These are phyloP conservation scores for Dactylella cylindrospora DNA, from an alignment of 2,329 filamentous ascomycete genomes.

Conservation along the genomic window DNA sequence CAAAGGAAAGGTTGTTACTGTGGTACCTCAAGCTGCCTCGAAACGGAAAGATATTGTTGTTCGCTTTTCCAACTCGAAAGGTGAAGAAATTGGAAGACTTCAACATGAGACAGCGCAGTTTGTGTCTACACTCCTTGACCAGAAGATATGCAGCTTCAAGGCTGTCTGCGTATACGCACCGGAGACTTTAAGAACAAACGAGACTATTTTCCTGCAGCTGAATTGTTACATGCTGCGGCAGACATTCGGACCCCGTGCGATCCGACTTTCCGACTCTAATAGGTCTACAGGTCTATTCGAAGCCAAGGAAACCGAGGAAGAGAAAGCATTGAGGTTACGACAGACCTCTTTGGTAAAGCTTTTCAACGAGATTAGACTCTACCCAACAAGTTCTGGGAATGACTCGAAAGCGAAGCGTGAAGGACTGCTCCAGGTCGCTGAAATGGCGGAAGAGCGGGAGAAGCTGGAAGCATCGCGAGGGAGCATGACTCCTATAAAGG, in stretches of 20 bases:
- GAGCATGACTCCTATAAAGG: slow-evolving; percentile 50
- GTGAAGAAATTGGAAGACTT: slow-evolving; percentile 81
- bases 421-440: slow-evolving; percentile 70
- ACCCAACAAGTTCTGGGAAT: slow-evolving; percentile 68
- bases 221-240: slow-evolving; percentile 72
- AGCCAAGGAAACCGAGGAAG: slow-evolving; percentile 79
- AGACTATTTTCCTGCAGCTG: slow-evolving; percentile 90
- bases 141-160: slow-evolving; percentile 83
- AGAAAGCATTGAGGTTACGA: slow-evolving; percentile 76
- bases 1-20: slow-evolving; percentile 51
- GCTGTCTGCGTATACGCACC: slow-evolving; percentile 86
- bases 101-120: slow-evolving; percentile 85
- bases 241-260: slow-evolving; percentile 68
- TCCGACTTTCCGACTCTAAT: slow-evolving; percentile 68
- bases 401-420: slow-evolving; percentile 79
- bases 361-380: slow-evolving; percentile 82
- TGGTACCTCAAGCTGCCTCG: slow-evolving; percentile 46
- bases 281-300: slow-evolving; percentile 74
- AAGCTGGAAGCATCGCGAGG: slow-evolving; percentile 53
- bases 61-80: slow-evolving; percentile 77
- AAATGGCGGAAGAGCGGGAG: slow-evolving; percentile 76
- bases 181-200: slow-evolving; percentile 80
- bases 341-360: slow-evolving; percentile 87
- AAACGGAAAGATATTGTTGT: slow-evolving; percentile 75
- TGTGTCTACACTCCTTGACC: slow-evolving; percentile 89